Evolutionary conservation across 257 asterid species (phyloP), one percentile per base, ranked within the genome.

Genomic region (Mitragyna speciosa): DNA sequence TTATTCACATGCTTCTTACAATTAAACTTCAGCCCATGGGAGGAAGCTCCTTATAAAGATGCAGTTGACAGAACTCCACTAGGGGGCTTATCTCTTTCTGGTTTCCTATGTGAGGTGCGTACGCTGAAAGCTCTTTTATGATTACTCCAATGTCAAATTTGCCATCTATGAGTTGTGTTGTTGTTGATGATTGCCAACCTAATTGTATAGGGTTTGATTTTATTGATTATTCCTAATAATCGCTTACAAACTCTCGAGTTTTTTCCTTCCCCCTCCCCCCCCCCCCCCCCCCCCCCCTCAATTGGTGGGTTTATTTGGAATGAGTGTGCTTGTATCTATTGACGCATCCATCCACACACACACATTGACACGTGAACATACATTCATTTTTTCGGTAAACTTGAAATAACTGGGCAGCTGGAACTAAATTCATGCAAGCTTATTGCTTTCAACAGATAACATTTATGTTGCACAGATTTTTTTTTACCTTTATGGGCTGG

Each of bases 41-140:
- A 88, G 73, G 95, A 90, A 83, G 84, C 89, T 87, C 99, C 98
- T 84, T 96, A 93, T 75, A 89, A 84, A 72, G 97, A 94, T 88
- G 99, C 97, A 43, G 97, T 91, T 7, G 93, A 92, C 86, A 91
- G 94, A 87, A 94, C 95, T 79, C 92, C 92, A 64, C 52, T 83
- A 75, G 92, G 93, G 54, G 95, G 96, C 24, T 72, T 94, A 82
- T 91, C 98, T 87, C 89, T 96, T 81, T 88, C 95, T 81, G 97
- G 94, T 52, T 94, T 94, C 87, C 91, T 94, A 41, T 92, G 97
- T 31, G 97, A 94, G 99, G 98, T 96, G 84, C 69, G 90, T 86
- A 72, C 73, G 49, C 79, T 31, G 41, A 75, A 61, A 45, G 22
- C 67, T 79, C 85, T 49, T 59, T 66, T n/a, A 63, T 24, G 4